A percentile compares a stretch with the other conserved stretches of the same genome.
These are phyloP conservation scores for Zymoseptoria pseudotritici DNA, from an alignment of 2,329 filamentous ascomycete species.

Conservation along the genomic window DNA sequence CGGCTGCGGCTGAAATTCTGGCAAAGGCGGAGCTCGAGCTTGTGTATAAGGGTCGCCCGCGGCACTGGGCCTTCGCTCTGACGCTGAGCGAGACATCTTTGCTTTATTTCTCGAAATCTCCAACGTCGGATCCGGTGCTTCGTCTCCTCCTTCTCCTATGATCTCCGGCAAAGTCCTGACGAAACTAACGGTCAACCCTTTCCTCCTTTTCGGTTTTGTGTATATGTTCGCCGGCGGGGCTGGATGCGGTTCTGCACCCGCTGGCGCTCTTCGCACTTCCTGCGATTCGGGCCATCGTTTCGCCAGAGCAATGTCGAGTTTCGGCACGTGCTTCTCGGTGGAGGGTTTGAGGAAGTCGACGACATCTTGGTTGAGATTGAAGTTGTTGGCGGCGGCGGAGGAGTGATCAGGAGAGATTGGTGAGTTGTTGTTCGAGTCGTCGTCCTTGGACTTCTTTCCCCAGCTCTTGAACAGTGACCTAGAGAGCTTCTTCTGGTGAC, in stretches of 20 bases:
- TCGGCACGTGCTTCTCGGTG: constrained; percentile 37
- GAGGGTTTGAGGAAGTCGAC: constrained; percentile 52
- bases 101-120: constrained; percentile 60
- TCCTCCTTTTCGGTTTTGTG: constrained; percentile 43
- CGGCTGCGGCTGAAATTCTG: constrained; percentile 1
- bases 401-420: background rate
- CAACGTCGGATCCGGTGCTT: constrained; percentile 62
- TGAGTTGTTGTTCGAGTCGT: constrained; percentile 5
- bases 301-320: constrained; percentile 44
- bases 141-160: constrained; percentile 88
- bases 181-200: constrained; percentile 69
- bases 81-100: constrained; percentile 20
- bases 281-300: constrained; percentile 45
- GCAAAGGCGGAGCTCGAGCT: constrained; percentile 11
- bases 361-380: constrained; percentile 40
- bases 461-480: background rate
- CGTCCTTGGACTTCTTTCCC: constrained; percentile 4
- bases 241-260: background rate
- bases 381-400: constrained; percentile 10
- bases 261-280: constrained; percentile 28
- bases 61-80: constrained; percentile 20
- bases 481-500: background rate
- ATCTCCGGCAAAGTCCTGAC: constrained; percentile 64
- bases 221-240: constrained; percentile 14
- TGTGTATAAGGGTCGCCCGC: background rate